Evolutionary conservation across 2,329 filamentous ascomycete genomes (phyloP).

Genomic region (Fusarium foetens): DNA sequence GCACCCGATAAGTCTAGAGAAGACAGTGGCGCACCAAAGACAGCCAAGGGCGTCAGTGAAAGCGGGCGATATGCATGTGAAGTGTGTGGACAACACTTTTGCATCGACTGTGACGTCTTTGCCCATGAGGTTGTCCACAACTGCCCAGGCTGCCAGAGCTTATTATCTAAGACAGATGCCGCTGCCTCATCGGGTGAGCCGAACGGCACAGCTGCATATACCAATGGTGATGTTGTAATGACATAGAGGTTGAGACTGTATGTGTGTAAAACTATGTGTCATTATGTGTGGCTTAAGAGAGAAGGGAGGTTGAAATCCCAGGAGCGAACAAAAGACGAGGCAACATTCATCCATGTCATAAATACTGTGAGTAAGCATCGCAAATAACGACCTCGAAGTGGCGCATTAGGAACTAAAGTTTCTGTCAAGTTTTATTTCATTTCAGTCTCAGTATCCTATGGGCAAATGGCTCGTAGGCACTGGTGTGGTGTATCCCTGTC

Average conservation of each 20-base stretch:
- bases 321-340: constrained; percentile 23
- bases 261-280: not conserved
- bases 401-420: constrained; percentile 13
- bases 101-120: constrained; percentile 97
- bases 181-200: constrained; percentile 33
- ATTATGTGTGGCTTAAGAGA: not conserved
- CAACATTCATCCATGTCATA: constrained; percentile 13
- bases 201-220: constrained; percentile 47
- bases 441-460: constrained; percentile 9
- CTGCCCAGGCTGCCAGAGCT: constrained; percentile 86
- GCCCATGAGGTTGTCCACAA: constrained; percentile 95
- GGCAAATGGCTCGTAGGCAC: not conserved
- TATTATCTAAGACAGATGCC: constrained; percentile 40
- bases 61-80: constrained; percentile 89
- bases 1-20: constrained; percentile 38
- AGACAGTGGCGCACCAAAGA: constrained; percentile 33
- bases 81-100: constrained; percentile 90
- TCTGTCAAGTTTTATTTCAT: constrained; percentile 7
- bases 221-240: constrained; percentile 59
- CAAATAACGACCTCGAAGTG: constrained; percentile 17
- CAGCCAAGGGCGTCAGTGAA: constrained; percentile 77
- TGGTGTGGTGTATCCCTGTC: constrained; percentile 17
- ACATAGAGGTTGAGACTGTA: constrained; percentile 5
- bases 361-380: constrained; percentile 14
- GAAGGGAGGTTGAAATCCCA: constrained; percentile 18